A percentile compares a stretch with the other conserved stretches of the same genome.
These are phyloP conservation scores for Strobilomyces echinocephalus DNA, from an alignment of 768 basidiomycete genomes.

Conservation along the genomic window DNA sequence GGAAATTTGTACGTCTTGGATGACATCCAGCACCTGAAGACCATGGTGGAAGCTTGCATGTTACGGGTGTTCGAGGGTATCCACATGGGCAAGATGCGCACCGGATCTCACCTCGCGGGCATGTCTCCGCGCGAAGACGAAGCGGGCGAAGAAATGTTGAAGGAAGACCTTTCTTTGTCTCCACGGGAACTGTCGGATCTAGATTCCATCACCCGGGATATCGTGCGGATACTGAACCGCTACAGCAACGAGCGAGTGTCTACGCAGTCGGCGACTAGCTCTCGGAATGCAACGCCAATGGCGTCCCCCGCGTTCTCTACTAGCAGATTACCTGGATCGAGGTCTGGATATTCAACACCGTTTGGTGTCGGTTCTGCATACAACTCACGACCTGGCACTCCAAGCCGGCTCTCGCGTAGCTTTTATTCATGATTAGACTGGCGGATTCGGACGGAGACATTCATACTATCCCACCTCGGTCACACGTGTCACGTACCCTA, in stretches of 20 bases:
- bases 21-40: slow-evolving; percentile 77
- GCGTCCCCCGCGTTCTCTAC: slow-evolving; percentile 44
- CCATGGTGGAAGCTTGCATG: slow-evolving; percentile 76
- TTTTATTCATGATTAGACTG: slow-evolving; percentile 27
- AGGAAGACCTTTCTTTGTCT: slow-evolving; percentile 51
- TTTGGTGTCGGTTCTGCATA: slow-evolving; percentile 38
- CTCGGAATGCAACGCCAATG: slow-evolving; percentile 63
- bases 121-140: slow-evolving; percentile 46
- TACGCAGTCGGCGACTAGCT: slow-evolving; percentile 54
- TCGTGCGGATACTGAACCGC: slow-evolving; percentile 68
- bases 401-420: slow-evolving; percentile 48
- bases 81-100: slow-evolving; percentile 33
- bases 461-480: not conserved
- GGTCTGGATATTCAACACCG: slow-evolving; percentile 62
- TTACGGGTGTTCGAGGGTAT: slow-evolving; percentile 89
- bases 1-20: slow-evolving; percentile 72
- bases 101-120: slow-evolving; percentile 29
- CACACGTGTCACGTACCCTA: slow-evolving; percentile 16
- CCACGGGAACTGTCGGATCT: slow-evolving; percentile 69
- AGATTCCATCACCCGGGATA: slow-evolving; percentile 65
- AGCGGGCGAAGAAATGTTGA: slow-evolving; percentile 45
- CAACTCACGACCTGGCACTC: slow-evolving; percentile 60
- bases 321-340: slow-evolving; percentile 37
- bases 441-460: slow-evolving; percentile 2
- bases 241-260: slow-evolving; percentile 63